Conservation (phyloP, 257 asterid species). For the Perilla frutescens region DNA sequence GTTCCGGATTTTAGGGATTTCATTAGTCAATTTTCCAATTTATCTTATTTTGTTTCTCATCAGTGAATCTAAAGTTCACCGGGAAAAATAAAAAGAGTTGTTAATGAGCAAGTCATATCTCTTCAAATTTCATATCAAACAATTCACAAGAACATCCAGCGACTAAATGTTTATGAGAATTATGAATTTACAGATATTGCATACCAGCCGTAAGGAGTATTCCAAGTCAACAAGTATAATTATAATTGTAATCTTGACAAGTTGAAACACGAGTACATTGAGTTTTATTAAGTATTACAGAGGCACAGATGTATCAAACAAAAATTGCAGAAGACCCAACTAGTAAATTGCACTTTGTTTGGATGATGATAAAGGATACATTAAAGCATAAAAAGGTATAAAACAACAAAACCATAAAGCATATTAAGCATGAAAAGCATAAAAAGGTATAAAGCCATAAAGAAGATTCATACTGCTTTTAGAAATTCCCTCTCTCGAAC, state of each 20-base stretch:
- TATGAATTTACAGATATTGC: neutral
- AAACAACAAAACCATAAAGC: constrained; percentile 9
- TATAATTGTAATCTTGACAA: neutral
- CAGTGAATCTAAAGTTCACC: too few species aligned
- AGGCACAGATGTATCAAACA: constrained; percentile 1
- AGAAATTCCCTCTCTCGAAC: constrained; percentile 92
- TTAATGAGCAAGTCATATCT: too few species aligned
- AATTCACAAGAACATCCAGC: neutral
- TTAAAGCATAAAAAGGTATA: constrained; percentile 4
- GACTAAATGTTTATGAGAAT: neutral
- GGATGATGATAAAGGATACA: constrained; percentile 10
- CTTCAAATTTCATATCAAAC: neutral
- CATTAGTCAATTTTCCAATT: too few species aligned
- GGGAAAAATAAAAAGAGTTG: too few species aligned
- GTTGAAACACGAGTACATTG: neutral
- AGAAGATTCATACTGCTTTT: constrained; percentile 63
- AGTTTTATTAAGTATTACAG: neutral
- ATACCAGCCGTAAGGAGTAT: neutral
- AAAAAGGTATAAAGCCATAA: neutral
- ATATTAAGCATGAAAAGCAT: constrained; percentile 1
- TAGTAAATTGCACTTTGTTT: constrained; percentile 16
- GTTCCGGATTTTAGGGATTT: too few species aligned
- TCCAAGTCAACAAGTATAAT: neutral
- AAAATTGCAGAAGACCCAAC: neutral
- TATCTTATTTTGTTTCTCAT: too few species aligned